phyloP scores from a whole-genome alignment of 164 flowering plant genomes.

The Dillenia turbinata region DNA sequence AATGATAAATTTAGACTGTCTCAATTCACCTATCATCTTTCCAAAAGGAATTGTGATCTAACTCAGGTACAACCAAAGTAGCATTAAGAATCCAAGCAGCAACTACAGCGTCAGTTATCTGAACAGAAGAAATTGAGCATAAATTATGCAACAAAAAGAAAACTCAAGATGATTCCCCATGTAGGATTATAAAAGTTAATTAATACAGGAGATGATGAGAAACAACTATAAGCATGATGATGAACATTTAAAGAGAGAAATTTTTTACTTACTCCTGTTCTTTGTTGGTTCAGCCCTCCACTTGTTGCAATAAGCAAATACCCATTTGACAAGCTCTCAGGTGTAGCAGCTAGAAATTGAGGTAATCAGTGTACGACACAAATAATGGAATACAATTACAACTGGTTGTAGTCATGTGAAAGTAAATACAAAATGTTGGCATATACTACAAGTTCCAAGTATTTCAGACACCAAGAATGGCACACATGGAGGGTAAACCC shows the following conservation, averaged over 20 bases:
- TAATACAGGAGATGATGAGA: too few species aligned
- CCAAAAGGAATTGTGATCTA: constrained; percentile 97
- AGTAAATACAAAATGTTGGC: background rate
- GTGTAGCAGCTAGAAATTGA: constrained; percentile 52
- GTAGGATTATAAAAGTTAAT: too few species aligned
- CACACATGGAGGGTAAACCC: too few species aligned
- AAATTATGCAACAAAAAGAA: too few species aligned
- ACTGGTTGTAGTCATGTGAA: background rate
- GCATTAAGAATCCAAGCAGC: constrained; percentile 97
- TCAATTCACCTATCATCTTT: constrained; percentile 81
- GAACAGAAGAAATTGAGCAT: constrained; percentile 1
- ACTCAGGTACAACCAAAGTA: constrained; percentile 84
- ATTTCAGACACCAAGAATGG: too few species aligned
- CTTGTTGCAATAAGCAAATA: constrained; percentile 96
- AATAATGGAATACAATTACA: background rate
- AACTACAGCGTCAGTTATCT: constrained; percentile 98
- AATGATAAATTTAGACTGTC: constrained; percentile 2
- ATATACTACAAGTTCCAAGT: too few species aligned
- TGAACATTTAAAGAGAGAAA: background rate
- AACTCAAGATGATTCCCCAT: too few species aligned
- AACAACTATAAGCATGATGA: background rate
- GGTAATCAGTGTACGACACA: background rate
- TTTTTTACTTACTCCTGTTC: constrained; percentile 77
- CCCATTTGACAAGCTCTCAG: constrained; percentile 66
- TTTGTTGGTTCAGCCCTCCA: constrained; percentile 97